These are phyloP conservation scores for Auriculariales sp. DNA, from an alignment of 768 basidiomycete genomes.

Conservation along the genomic window DNA sequence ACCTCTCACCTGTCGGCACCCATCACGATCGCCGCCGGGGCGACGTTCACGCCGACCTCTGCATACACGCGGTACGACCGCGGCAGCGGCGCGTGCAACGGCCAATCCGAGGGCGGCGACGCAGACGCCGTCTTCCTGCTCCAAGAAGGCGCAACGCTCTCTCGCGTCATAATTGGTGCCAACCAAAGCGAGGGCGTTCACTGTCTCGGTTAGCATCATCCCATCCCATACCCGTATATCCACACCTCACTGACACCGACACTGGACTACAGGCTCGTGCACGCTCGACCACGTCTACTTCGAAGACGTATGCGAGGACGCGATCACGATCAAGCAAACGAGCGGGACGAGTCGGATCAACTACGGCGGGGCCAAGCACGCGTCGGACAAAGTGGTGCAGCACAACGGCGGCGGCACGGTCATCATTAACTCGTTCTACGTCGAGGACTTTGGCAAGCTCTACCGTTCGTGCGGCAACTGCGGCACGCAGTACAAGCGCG, in stretches of 20 bases:
- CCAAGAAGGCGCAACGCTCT: constrained; percentile 23
- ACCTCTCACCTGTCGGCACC: too few relatives aligned
- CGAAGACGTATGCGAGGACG: constrained; percentile 22
- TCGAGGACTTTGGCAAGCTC: constrained; percentile 2
- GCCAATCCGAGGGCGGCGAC: constrained; percentile 25
- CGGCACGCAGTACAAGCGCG: too few relatives aligned
- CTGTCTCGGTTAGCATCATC: too few relatives aligned
- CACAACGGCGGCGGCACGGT: constrained; percentile 5
- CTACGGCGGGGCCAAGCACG: constrained; percentile 4
- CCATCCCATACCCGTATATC: too few relatives aligned
- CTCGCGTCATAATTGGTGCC: constrained; percentile 20
- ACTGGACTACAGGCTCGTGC: too few relatives aligned
- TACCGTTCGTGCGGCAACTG: constrained; percentile 7
- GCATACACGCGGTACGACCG: constrained; percentile 21
- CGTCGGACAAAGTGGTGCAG: constrained; percentile 6
- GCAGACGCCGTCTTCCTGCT: constrained; percentile 27
- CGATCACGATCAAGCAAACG: constrained; percentile 23
- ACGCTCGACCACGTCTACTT: constrained; percentile 7
- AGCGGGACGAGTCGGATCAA: neutral
- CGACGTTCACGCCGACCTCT: too few relatives aligned
- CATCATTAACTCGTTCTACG: constrained; percentile 2
- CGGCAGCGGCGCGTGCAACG: constrained; percentile 24
- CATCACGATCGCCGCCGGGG: too few relatives aligned
- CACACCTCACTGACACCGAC: too few relatives aligned
- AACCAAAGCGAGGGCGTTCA: constrained; percentile 28